Conservation (phyloP, 1,139 yeast genomes). For the Suhomyces yuchorum region DNA sequence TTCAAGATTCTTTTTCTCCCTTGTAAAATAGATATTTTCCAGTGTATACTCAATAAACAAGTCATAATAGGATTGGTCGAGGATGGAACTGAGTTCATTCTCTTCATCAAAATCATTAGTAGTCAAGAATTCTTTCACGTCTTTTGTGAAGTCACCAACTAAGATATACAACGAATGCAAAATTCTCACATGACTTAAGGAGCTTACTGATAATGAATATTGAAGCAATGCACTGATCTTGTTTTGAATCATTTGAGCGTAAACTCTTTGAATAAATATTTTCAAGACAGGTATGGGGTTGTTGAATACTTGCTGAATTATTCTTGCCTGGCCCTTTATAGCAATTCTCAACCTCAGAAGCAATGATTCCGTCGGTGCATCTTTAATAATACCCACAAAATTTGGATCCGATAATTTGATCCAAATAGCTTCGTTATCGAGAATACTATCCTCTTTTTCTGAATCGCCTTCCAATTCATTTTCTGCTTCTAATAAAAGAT, state of each 20-base stretch:
- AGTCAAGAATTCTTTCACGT: conserved; percentile 59
- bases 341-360: conserved; percentile 41
- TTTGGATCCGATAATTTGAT: conserved; percentile 39
- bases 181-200: conserved; percentile 76
- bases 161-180: conserved; percentile 66
- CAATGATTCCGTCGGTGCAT: conserved; percentile 37
- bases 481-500: conserved; percentile 53
- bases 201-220: conserved; percentile 63
- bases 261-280: conserved; percentile 73
- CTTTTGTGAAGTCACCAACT: conserved; percentile 64
- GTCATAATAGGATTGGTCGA: conserved; percentile 75
- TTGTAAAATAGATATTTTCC: conserved; percentile 68
- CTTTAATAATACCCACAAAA: conserved; percentile 31
- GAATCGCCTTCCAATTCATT: conserved; percentile 36
- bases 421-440: conserved; percentile 45
- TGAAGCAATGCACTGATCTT: conserved; percentile 65
- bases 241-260: conserved; percentile 74
- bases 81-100: conserved; percentile 51
- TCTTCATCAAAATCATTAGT: conserved; percentile 49
- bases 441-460: conserved; percentile 38
- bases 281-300: conserved; percentile 65
- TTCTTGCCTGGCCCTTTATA: conserved; percentile 69
- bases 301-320: conserved; percentile 73
- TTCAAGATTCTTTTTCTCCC: conserved; percentile 72
- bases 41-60: conserved; percentile 71